Percentiles rank a stretch among this genome's conserved stretches.
Evolutionary conservation across 192 early-diverging fungal genomes (phyloP).

Genomic region (Entophlyctis luteolus): DNA sequence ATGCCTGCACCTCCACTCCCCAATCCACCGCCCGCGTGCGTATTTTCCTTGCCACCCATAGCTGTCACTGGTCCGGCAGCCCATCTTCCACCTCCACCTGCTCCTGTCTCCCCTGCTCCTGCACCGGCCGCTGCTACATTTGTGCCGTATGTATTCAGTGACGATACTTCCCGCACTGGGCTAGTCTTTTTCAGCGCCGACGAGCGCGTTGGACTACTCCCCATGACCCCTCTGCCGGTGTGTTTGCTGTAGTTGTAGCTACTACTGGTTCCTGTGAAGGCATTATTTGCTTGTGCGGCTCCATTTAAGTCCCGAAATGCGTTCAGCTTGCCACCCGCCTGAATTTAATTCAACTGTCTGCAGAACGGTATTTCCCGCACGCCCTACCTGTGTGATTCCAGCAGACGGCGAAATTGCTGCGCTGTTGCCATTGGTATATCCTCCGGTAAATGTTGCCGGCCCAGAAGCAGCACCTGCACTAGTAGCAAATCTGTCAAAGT

Average conservation of each 20-base stretch:
- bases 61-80: not conserved
- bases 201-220: not conserved
- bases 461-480: too few relatives aligned
- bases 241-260: not conserved
- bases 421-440: too few relatives aligned
- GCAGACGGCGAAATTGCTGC: too few relatives aligned
- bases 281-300: too few relatives aligned
- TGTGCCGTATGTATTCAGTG: not conserved
- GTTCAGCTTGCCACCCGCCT: too few relatives aligned
- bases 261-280: too few relatives aligned
- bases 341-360: too few relatives aligned
- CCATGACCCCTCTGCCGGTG: not conserved
- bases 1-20: not conserved
- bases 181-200: not conserved
- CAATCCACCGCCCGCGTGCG: not conserved
- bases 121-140: not conserved
- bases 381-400: too few relatives aligned
- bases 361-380: too few relatives aligned
- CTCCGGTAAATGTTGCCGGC: too few relatives aligned
- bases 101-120: not conserved
- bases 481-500: slow-evolving; percentile 24
- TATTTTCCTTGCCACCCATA: slow-evolving; percentile 8
- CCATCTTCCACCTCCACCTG: not conserved
- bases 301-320: too few relatives aligned
- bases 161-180: not conserved